Percentiles rank a stretch among this genome's conserved stretches.
Conservation (phyloP, 164 flowering plant genomes). For the Vitis vinifera region ASM3070453v1 NC_081807.1:400001-400500, state of each 20-base stretch:
- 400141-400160: not conserved
- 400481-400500: slow-evolving; percentile 69
- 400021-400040: too few relatives aligned
- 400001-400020: too few relatives aligned
- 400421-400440: slow-evolving; percentile 42
- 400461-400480: slow-evolving; percentile 69
- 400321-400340: too few relatives aligned
- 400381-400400: too few relatives aligned
- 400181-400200: slow-evolving; percentile 54
- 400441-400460: slow-evolving; percentile 65
- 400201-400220: slow-evolving; percentile 42
- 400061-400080: too few relatives aligned
- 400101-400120: not conserved
- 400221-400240: slow-evolving; percentile 46
- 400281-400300: not conserved
- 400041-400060: too few relatives aligned
- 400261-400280: slow-evolving; percentile 13
- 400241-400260: slow-evolving; percentile 14
- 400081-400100: too few relatives aligned
- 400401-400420: not conserved
- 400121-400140: not conserved
- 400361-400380: too few relatives aligned
- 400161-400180: not conserved
- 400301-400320: too few relatives aligned
- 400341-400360: too few relatives aligned